Evolutionary conservation across 208 protist genomes (phyloP).

Genomic region (Crithidia bombi): DNA sequence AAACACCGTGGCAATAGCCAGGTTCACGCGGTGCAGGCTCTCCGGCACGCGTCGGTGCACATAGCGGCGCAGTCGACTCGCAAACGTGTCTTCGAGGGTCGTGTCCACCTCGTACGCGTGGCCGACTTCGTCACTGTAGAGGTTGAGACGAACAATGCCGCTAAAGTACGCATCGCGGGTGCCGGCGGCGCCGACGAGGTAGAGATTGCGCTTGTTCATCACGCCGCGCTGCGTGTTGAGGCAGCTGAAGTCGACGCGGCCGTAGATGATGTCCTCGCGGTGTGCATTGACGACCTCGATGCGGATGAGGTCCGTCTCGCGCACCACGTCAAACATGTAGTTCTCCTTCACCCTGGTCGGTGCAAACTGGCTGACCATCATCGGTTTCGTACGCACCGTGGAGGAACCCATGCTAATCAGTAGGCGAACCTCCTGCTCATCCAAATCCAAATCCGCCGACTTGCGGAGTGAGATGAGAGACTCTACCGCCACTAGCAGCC

Average conservation of each 20-base stretch:
- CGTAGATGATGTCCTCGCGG: conserved; percentile 59
- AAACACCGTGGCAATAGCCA: conserved; percentile 74
- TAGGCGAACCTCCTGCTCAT: conserved; percentile 56
- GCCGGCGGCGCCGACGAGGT: conserved; percentile 71
- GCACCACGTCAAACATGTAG: conserved; percentile 79
- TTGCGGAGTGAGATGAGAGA: conserved; percentile 50
- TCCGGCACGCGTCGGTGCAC: conserved; percentile 58
- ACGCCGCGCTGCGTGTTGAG: conserved; percentile 72
- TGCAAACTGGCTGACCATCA: conserved; percentile 51
- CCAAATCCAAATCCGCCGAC: conserved; percentile 44
- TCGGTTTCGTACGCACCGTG: conserved; percentile 45
- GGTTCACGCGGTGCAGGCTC: conserved; percentile 76
- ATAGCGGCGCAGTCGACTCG: conserved; percentile 74
- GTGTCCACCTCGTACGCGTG: conserved; percentile 70
- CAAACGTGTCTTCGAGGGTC: conserved; percentile 46
- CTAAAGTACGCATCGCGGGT: conserved; percentile 77
- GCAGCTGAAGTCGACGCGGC: conserved; percentile 81
- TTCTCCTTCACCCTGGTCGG: conserved; percentile 58
- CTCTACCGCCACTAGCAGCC: conserved; percentile 55
- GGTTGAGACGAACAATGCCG: conserved; percentile 61
- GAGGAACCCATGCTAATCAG: conserved; percentile 70
- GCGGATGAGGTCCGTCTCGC: conserved; percentile 83
- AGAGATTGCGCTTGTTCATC: conserved; percentile 52
- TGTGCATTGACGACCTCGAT: conserved; percentile 67
- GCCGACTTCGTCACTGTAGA: conserved; percentile 78